These are phyloP conservation scores for Saururus chinensis DNA, from an alignment of 164 flowering plant species.

Conservation along the genomic window DNA sequence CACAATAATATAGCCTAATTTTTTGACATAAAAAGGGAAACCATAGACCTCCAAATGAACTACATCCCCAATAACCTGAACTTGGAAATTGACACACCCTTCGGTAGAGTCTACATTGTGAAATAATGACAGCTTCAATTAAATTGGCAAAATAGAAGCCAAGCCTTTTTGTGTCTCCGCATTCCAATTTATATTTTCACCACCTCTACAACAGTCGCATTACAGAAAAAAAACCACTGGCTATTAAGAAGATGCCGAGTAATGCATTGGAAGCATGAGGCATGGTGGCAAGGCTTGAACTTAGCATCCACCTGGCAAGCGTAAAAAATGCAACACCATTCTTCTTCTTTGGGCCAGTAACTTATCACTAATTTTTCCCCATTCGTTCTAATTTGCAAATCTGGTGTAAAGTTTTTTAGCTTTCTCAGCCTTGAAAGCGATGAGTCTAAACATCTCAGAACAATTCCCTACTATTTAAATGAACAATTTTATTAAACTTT, in stretches of 20 bases:
- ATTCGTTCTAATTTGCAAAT: slow-evolving; percentile 34
- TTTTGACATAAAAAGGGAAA: not conserved
- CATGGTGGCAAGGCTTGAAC: slow-evolving; percentile 66
- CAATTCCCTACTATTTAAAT: slow-evolving; percentile 36
- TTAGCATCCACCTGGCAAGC: slow-evolving; percentile 50
- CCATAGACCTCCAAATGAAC: not conserved
- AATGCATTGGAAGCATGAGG: slow-evolving; percentile 81
- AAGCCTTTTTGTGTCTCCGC: not conserved
- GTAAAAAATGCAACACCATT: slow-evolving; percentile 76
- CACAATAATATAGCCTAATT: not conserved
- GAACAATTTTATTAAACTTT: not conserved
- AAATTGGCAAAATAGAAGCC: not conserved
- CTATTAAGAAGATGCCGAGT: slow-evolving; percentile 83
- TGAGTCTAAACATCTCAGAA: slow-evolving; percentile 32
- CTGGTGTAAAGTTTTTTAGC: slow-evolving; percentile 45
- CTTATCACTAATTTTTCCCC: slow-evolving; percentile 11
- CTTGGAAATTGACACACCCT: not conserved
- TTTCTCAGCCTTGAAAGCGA: slow-evolving; percentile 33
- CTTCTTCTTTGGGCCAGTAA: slow-evolving; percentile 23
- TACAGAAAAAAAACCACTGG: slow-evolving; percentile 91
- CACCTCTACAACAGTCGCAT: slow-evolving; percentile 48
- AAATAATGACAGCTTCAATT: not conserved
- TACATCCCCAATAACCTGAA: not conserved
- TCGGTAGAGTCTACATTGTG: not conserved
- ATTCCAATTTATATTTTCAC: slow-evolving; percentile 11